Evolutionary conservation across 2,329 filamentous ascomycete genomes (phyloP).

Genomic region (Colletotrichum tamarilloi): DNA sequence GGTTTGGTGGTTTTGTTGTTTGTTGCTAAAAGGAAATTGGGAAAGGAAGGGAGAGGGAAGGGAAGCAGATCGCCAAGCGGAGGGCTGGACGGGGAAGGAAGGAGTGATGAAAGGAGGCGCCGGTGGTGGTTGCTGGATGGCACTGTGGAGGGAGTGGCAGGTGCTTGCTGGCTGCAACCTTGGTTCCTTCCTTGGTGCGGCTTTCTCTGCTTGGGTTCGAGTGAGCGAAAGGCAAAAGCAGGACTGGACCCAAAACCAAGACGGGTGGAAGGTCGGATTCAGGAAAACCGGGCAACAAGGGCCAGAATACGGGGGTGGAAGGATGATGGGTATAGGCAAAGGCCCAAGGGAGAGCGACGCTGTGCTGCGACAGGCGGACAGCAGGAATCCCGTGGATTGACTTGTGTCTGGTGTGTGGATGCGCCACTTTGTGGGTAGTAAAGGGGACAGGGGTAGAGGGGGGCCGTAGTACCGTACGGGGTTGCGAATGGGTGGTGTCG

Average conservation of each 20-base stretch:
- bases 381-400: conserved; percentile 5
- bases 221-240: background rate
- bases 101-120: conserved; percentile 33
- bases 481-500: conserved; percentile 15
- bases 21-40: conserved; percentile 16
- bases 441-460: conserved; percentile 25
- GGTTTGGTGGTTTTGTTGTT: conserved; percentile 31
- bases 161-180: background rate
- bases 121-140: background rate
- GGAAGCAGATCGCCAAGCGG: conserved; percentile 29
- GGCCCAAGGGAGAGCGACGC: background rate
- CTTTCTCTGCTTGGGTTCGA: background rate
- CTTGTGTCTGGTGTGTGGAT: conserved; percentile 7
- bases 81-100: conserved; percentile 26
- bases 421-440: conserved; percentile 3
- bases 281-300: conserved; percentile 28
- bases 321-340: background rate
- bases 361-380: background rate
- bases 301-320: conserved; percentile 21
- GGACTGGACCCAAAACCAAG: background rate
- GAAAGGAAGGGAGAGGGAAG: conserved; percentile 26
- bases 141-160: background rate
- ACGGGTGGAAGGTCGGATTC: conserved; percentile 21
- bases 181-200: background rate
- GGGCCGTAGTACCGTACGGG: conserved; percentile 1